Evolutionary conservation across 768 basidiomycete genomes (phyloP).

Genomic region (Cubamyces lactineus): DNA sequence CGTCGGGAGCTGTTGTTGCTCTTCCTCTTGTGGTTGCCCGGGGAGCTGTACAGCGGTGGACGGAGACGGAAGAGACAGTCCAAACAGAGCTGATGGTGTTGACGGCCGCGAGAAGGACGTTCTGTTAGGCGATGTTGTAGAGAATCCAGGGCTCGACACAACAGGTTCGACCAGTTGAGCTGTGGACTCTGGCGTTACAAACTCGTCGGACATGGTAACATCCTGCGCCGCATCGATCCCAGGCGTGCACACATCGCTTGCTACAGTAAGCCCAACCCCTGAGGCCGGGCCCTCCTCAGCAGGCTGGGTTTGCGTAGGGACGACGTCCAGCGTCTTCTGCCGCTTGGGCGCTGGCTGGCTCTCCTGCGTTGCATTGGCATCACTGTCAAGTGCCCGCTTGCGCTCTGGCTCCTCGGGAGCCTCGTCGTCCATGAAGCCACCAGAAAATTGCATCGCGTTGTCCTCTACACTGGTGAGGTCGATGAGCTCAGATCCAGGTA

Average conservation of each 20-base stretch:
- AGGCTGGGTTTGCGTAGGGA: not conserved
- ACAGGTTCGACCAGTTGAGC: not conserved
- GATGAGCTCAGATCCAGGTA: slow-evolving; percentile 7
- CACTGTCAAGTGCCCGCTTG: not conserved
- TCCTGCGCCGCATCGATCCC: no score
- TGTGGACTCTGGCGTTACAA: no score
- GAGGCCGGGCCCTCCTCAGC: not conserved
- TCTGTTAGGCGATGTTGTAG: not conserved
- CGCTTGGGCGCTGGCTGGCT: not conserved
- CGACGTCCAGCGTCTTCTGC: not conserved
- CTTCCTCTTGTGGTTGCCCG: not conserved
- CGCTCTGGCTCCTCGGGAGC: not conserved
- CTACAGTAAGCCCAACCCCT: not conserved
- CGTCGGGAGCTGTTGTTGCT: not conserved
- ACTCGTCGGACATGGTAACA: no score
- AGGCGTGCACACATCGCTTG: no score
- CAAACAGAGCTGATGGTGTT: not conserved
- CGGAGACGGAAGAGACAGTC: slow-evolving; percentile 1
- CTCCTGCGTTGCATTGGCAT: not conserved
- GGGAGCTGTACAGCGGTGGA: slow-evolving; percentile 1
- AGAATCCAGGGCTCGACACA: no score
- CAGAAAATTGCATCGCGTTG: slow-evolving; percentile 4
- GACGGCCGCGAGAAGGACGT: not conserved
- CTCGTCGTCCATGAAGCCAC: not conserved
- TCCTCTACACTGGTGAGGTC: slow-evolving; percentile 2